Evolutionary conservation across 768 basidiomycete species (phyloP).

Genomic region (Xerocomellus intermedius): DNA sequence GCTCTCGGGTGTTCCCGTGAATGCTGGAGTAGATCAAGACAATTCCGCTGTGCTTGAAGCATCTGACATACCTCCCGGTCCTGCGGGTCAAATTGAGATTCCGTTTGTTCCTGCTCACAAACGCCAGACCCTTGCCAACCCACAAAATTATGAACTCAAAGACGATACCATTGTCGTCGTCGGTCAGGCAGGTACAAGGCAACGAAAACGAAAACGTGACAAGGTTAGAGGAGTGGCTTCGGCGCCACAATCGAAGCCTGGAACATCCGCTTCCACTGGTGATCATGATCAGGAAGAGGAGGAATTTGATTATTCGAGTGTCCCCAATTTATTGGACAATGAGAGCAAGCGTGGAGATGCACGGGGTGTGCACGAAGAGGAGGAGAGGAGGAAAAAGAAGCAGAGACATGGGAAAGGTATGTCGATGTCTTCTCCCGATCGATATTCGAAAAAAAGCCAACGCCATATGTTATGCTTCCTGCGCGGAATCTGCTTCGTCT

Average conservation of each 20-base stretch:
- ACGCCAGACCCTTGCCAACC: slow-evolving; percentile 35
- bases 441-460: background rate
- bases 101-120: slow-evolving; percentile 73
- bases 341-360: slow-evolving; percentile 34
- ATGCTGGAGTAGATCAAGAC: background rate
- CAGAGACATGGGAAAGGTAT: slow-evolving; percentile 46
- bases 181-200: slow-evolving; percentile 61
- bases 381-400: slow-evolving; percentile 48
- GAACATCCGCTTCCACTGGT: background rate
- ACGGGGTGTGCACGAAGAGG: slow-evolving; percentile 25
- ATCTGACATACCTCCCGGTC: slow-evolving; percentile 24
- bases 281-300: slow-evolving; percentile 32
- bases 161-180: slow-evolving; percentile 74
- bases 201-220: slow-evolving; percentile 52
- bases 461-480: background rate
- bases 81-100: slow-evolving; percentile 61
- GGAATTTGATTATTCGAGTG: slow-evolving; percentile 66
- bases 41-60: background rate
- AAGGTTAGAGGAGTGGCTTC: slow-evolving; percentile 10
- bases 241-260: slow-evolving; percentile 1
- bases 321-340: slow-evolving; percentile 72
- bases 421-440: slow-evolving; percentile 3
- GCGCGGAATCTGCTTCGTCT: slow-evolving; percentile 10
- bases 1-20: background rate
- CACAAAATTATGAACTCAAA: slow-evolving; percentile 21